These are phyloP conservation scores for Aspergillus udagawae DNA, from an alignment of 2,329 filamentous ascomycete genomes.

Conservation along the genomic window DNA sequence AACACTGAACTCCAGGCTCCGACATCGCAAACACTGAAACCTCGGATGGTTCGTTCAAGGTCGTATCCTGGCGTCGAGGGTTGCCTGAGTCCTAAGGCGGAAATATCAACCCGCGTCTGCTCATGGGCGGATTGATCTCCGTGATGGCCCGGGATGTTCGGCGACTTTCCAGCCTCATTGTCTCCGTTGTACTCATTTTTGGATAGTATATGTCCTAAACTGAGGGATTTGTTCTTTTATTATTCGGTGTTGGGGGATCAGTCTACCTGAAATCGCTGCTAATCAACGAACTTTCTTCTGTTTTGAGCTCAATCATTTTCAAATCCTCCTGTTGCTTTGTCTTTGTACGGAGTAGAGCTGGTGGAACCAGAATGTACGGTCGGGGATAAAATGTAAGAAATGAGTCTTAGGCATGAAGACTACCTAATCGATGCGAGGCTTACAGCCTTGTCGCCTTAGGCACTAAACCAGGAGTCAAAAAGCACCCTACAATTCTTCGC, in stretches of 20 bases:
- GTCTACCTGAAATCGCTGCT: background rate
- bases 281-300: background rate
- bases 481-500: background rate
- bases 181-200: background rate
- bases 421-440: background rate
- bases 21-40: background rate
- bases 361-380: background rate
- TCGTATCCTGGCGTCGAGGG: background rate
- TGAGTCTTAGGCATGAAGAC: background rate
- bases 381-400: background rate
- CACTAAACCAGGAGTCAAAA: background rate
- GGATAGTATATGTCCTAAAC: background rate
- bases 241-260: background rate
- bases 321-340: background rate
- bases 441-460: slow-evolving; percentile 2
- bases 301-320: background rate
- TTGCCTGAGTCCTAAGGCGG: background rate
- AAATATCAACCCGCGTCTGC: background rate
- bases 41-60: background rate
- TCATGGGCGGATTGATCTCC: background rate
- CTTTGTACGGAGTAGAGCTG: background rate
- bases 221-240: background rate
- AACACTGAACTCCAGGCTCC: background rate
- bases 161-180: background rate
- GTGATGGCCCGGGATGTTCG: background rate